Evolutionary conservation across 1,284 basidiomycete species (phyloP).

Genomic region (Microbotryum lychnidis-dioicae): DNA sequence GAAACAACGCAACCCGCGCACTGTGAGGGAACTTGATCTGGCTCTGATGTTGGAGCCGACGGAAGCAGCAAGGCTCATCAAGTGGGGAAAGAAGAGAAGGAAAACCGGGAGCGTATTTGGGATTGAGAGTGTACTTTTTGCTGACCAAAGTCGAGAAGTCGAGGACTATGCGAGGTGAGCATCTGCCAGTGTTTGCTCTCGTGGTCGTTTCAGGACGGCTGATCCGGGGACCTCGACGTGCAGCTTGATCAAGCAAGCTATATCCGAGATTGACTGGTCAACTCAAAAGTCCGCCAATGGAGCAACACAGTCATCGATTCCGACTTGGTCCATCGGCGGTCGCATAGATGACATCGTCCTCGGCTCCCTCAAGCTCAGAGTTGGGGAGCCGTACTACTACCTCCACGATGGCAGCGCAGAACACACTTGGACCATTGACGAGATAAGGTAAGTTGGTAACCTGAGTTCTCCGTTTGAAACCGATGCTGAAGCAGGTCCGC

Average conservation of each 20-base stretch:
- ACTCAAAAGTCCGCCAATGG: not conserved
- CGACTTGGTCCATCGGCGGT: not conserved
- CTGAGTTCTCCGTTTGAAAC: constrained; percentile 1
- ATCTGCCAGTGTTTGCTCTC: not conserved
- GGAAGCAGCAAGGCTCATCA: not conserved
- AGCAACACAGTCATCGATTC: not conserved
- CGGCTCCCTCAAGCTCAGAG: constrained; percentile 9
- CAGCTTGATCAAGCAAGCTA: constrained; percentile 7
- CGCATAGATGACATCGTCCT: constrained; percentile 6
- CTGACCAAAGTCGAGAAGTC: constrained; percentile 3
- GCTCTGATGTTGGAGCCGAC: too few relatives aligned
- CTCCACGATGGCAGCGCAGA: constrained; percentile 71
- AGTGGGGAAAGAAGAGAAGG: not conserved
- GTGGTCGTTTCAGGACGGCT: not conserved
- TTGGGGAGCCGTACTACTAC: constrained; percentile 62
- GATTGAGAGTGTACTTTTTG: constrained; percentile 17
- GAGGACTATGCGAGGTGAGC: constrained; percentile 18
- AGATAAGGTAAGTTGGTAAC: constrained; percentile 53
- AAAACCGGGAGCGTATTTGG: constrained; percentile 5
- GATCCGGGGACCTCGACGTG: too few relatives aligned
- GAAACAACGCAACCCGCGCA: too few relatives aligned
- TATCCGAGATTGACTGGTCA: constrained; percentile 1
- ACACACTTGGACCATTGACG: constrained; percentile 62
- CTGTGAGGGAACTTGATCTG: too few relatives aligned
- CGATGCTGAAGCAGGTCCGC: not conserved